Base-by-base conservation (phyloP, 2,329 filamentous ascomycete genomes). In the Alternaria ventricosa region DNA sequence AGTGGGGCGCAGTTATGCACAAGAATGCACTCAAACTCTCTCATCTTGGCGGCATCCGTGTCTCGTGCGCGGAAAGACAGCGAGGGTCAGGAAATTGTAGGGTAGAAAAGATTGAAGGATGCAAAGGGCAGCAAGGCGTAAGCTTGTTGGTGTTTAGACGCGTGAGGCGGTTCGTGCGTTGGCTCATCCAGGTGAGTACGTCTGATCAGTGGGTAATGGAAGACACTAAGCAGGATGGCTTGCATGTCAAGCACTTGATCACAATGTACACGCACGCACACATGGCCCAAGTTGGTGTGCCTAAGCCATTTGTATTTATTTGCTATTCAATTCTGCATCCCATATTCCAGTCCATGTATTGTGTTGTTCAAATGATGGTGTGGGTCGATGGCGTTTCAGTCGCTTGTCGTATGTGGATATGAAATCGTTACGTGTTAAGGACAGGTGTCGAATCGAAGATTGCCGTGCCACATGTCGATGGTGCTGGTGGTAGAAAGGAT, bases 401-500 rank as follows among this genome's bases (percentile, higher is more conserved):
- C 33, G 45, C 46, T 50, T 41, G 36, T 58, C 45, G 56, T 51
- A 45, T 30, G 41, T 44, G 28, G 18, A 15, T 13, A 23, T 55
- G 22, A 44, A 44, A 44, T 55, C 36, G 36, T 55, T 49, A 30
- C 15, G 43, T 47, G 50, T 49, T 43, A 60, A 60, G 50, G 57
- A 55, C 43, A 60, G 50, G 50, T 51, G 49, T 47, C 30, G 44
- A 54, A 55, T 55, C 43, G 57, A 60, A 60, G 7, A 27, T 30
- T 18, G 22, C 15, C 27, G 27, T 45, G 49, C 28, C 49, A 33
- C 49, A 36, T 53, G 20, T 20, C n/a, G 30, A 53, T n/a, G 28
- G 23, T 30, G 20, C 36, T 41, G 13, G 23, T 46, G 20, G 50
- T 47, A 22, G 10, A 53, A 20, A 53, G 20, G 13, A 36, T 12